These are phyloP conservation scores for Microcera coccophila DNA, from an alignment of 2,329 filamentous ascomycete species.

Conservation along the genomic window DNA sequence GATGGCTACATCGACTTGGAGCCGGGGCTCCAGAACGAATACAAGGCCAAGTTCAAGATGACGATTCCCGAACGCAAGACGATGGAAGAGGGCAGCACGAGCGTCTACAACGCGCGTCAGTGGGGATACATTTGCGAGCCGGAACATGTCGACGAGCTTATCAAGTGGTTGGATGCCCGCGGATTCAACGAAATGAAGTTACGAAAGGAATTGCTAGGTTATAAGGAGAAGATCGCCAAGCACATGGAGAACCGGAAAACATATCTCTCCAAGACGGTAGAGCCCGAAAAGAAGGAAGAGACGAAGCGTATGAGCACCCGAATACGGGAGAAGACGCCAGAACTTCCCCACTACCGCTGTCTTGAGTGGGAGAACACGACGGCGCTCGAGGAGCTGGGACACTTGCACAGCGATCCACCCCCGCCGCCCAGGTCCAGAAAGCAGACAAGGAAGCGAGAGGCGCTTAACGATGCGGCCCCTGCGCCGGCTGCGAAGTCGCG, in stretches of 20 bases:
- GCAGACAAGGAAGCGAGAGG: slow-evolving; percentile 50
- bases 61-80: slow-evolving; percentile 82
- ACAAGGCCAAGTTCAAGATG: slow-evolving; percentile 72
- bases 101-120: slow-evolving; percentile 70
- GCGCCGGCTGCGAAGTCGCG: slow-evolving; percentile 31
- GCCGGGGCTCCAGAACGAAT: slow-evolving; percentile 67
- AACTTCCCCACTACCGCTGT: slow-evolving; percentile 47
- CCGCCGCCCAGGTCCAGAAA: slow-evolving; percentile 50
- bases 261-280: slow-evolving; percentile 52
- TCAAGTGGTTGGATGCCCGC: slow-evolving; percentile 83
- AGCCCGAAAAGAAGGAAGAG: slow-evolving; percentile 38
- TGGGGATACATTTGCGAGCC: slow-evolving; percentile 92
- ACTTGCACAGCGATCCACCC: slow-evolving; percentile 54
- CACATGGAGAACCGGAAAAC: slow-evolving; percentile 77
- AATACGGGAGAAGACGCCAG: slow-evolving; percentile 45
- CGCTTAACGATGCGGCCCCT: slow-evolving; percentile 27
- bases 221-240: slow-evolving; percentile 68
- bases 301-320: slow-evolving; percentile 44
- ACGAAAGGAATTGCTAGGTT: slow-evolving; percentile 77
- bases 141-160: slow-evolving; percentile 69
- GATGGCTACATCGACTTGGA: slow-evolving; percentile 80
- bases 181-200: slow-evolving; percentile 84
- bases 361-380: slow-evolving; percentile 54
- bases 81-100: slow-evolving; percentile 77
- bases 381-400: slow-evolving; percentile 54